These are phyloP conservation scores for Austroboletus novae-zelandiae DNA, from an alignment of 1,284 basidiomycete species.

Conservation along the genomic window DNA sequence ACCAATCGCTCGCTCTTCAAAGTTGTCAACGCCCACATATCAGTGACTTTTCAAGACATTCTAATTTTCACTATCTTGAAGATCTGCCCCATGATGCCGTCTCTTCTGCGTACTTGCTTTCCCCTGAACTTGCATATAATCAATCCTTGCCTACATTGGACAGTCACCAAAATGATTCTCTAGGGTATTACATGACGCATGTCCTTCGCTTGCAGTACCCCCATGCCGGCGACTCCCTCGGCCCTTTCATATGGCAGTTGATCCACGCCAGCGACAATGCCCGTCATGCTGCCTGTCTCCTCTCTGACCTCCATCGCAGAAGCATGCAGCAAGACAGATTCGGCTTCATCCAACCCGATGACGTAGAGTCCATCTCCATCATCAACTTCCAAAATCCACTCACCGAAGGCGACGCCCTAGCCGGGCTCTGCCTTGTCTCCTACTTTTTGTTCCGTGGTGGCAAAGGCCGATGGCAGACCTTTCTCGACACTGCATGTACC, in stretches of 20 bases:
- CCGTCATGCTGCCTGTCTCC: constrained; percentile 55
- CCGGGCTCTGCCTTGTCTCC: constrained; percentile 70
- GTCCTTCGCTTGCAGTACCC: constrained; percentile 68
- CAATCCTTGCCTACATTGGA: constrained; percentile 16
- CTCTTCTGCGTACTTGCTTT: constrained; percentile 21
- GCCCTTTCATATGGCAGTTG: constrained; percentile 44
- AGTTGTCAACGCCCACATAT: constrained; percentile 29
- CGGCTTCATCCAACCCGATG: constrained; percentile 25
- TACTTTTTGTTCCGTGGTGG: constrained; percentile 74
- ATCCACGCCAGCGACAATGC: constrained; percentile 39
- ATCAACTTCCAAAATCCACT: constrained; percentile 23
- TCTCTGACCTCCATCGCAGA: constrained; percentile 36
- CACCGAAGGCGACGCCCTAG: constrained; percentile 69
- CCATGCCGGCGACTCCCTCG: constrained; percentile 55
- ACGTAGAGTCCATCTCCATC: constrained; percentile 28
- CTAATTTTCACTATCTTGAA: constrained; percentile 6
- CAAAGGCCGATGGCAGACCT: constrained; percentile 61
- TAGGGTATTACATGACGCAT: constrained; percentile 37
- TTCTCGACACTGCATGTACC: constrained; percentile 54
- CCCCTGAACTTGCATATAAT: constrained; percentile 4
- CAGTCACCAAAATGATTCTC: constrained; percentile 17
- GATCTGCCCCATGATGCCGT: constrained; percentile 20
- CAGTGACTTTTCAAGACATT: constrained; percentile 28
- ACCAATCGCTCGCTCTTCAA: constrained; percentile 16
- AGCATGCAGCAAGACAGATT: constrained; percentile 18